These are phyloP conservation scores for Nidularia sp. DNA, from an alignment of 768 basidiomycete genomes.

Conservation along the genomic window DNA sequence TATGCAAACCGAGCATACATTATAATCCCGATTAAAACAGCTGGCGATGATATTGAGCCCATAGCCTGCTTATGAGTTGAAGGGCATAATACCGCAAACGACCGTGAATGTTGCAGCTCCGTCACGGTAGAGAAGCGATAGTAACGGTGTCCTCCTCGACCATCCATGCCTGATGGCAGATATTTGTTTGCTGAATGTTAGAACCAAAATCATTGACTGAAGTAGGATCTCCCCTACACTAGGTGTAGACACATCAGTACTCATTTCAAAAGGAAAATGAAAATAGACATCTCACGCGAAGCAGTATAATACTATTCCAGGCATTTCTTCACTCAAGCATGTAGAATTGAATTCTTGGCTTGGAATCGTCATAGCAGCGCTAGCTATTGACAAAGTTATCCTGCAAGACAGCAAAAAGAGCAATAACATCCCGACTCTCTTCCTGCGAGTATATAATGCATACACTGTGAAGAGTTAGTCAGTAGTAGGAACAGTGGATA, in stretches of 20 bases:
- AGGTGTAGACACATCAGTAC: neutral
- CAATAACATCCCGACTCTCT: constrained; percentile 7
- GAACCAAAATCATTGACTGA: constrained; percentile 9
- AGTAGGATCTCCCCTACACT: constrained; percentile 10
- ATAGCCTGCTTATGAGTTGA: no score
- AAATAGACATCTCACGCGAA: constrained; percentile 6
- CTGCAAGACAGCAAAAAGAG: constrained; percentile 2
- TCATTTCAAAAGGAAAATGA: neutral
- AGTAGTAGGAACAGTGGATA: neutral
- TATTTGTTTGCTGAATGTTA: constrained; percentile 13
- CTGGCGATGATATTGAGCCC: neutral
- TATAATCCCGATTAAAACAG: constrained; percentile 7
- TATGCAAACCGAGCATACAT: constrained; percentile 9
- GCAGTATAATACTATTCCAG: constrained; percentile 6
- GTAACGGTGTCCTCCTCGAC: constrained; percentile 8
- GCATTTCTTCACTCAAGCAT: constrained; percentile 7
- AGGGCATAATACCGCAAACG: constrained; percentile 2
- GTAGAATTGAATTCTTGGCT: constrained; percentile 6
- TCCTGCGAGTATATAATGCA: constrained; percentile 9
- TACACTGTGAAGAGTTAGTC: constrained; percentile 4
- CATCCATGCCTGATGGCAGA: constrained; percentile 8
- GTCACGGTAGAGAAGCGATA: constrained; percentile 9
- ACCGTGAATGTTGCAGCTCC: constrained; percentile 6
- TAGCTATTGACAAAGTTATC: constrained; percentile 4
- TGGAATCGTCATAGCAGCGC: constrained; percentile 8